A percentile compares a stretch with the other conserved stretches of the same genome.
Conservation (phyloP, 192 early-diverging fungal genomes). For the Gryganskiella cystojenkinii region DNA sequence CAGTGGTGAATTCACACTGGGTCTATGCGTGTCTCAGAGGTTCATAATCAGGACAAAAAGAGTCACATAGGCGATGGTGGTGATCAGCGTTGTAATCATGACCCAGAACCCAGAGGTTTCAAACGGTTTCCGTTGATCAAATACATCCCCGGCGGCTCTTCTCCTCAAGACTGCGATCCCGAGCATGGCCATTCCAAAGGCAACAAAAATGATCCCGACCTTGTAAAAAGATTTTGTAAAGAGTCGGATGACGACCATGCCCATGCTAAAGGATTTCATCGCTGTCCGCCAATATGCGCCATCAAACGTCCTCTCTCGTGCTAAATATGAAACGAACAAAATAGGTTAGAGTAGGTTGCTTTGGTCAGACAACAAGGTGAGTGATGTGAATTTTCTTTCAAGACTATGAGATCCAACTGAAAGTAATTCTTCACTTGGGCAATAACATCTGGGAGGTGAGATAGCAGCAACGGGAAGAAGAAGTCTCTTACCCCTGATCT, state of each 20-base stretch:
- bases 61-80: conserved; percentile 55
- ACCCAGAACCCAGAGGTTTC: conserved; percentile 66
- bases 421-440: no score
- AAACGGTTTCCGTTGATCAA: conserved; percentile 63
- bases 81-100: conserved; percentile 56
- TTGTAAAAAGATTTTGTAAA: conserved; percentile 66
- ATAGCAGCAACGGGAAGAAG: neutral
- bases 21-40: no score
- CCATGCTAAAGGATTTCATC: conserved; percentile 62
- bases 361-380: no score
- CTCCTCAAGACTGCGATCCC: conserved; percentile 59
- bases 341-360: no score
- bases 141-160: conserved; percentile 61
- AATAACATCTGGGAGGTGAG: no score
- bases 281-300: conserved; percentile 70
- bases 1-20: no score
- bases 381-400: no score
- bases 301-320: conserved; percentile 68
- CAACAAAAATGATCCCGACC: conserved; percentile 67
- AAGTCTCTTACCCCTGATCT: conserved; percentile 55
- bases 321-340: conserved; percentile 30
- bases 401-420: no score
- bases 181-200: conserved; percentile 60
- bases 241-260: conserved; percentile 63
- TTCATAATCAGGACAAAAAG: conserved; percentile 54